Base-by-base conservation (phyloP, 257 asterid species). In the Petrea volubilis region DNA sequence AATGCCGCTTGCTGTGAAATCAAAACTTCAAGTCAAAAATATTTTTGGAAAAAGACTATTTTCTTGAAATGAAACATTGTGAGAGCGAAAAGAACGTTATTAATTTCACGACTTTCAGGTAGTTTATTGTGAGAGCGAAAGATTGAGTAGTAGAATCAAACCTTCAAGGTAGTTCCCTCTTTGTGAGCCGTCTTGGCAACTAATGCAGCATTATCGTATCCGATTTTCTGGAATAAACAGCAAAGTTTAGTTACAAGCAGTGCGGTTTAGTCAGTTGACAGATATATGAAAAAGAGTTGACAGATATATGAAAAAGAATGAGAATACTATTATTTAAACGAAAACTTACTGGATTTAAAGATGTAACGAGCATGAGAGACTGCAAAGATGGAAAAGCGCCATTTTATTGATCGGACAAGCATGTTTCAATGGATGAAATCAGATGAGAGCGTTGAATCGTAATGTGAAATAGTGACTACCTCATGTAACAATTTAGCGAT, bases 141-240 rank as follows among this genome's bases (percentile, higher is more conserved):
- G 3, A n/a, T 66, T 40, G 61, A 53, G 56, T 1, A 38, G n/a
- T n/a, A 64, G 63, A 64, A 55, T n/a, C 77, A 5, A 56, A 91
- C 99, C 99, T 95, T 91, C 81, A 95, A 76, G 62, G 98, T 91
- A 40, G 81, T 68, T 63, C 99, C 98, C 76, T 94, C 98, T 86
- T 91, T 94, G 83, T 94, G 99, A 70, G 99, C 99, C 53, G 90
- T 91, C 87, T 94, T 94, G 84, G 99, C 99, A 59, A 89, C 98
- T 60, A 90, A 83, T 17, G 99, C 99, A 58, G 99, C 98, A 75
- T 89, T 91, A 68, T 95, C 99, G 11, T 90, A 95, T 51, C 99
- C 99, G 41, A 95, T 92, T 95, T 91, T 95, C 99, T 92, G 80
- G 59, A 73, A 77, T 34, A 70, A 65, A 56, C 50, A 83, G 59